Base-by-base conservation (phyloP, 2,329 filamentous ascomycete genomes). In the Diplocarpon rosae region DNA sequence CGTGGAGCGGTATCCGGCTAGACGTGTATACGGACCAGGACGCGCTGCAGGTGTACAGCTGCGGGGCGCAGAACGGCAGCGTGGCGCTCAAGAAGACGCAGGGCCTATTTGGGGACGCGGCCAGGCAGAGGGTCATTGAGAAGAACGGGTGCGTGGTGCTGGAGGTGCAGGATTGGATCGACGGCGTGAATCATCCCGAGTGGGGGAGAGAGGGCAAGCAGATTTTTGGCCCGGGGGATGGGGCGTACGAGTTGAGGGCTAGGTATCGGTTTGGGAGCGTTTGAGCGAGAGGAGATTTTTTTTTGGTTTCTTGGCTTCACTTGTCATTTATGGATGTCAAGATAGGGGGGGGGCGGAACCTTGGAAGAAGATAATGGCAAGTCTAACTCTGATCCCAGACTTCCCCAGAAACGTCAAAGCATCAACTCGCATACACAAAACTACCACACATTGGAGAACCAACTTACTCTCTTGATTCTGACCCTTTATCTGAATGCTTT, bases 111-210 rank as follows among this genome's bases (percentile, higher is more conserved):
- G 69, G 75, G 49, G 64, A 73, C 48, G 51, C 65, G 1, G 64
- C 67, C 28, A 75, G 79, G 55, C 74, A 77, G 3, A 70, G 80
- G 31, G 75, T 74, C 7, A 81, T 87, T 20, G 72, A 76, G 45
- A 62, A 89, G 68, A 86, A 88, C 59, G 88, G 86, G 28, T 95
- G 90, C 64, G 60, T 95, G 20, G 90, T 95, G 39, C 75, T 95
- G 64, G 90, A 95, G 68, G 85, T 92, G 11, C 78, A 95, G 70
- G 88, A 92, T 63, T 95, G 80, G 76, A 94, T 95, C 59, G 89
- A 94, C 61, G 88, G 74, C 20, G 92, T 96, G 66, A 95, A 95
- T 66, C 76, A 93, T 56, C 89, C 89, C 0, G 76, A 87, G 64
- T 95, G 90, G 90, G 78, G 78, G 47, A 76, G 89, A 44, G 65